Base-by-base conservation (phyloP, 148 eudicot genomes). In the Linanthus parryae region DNA sequence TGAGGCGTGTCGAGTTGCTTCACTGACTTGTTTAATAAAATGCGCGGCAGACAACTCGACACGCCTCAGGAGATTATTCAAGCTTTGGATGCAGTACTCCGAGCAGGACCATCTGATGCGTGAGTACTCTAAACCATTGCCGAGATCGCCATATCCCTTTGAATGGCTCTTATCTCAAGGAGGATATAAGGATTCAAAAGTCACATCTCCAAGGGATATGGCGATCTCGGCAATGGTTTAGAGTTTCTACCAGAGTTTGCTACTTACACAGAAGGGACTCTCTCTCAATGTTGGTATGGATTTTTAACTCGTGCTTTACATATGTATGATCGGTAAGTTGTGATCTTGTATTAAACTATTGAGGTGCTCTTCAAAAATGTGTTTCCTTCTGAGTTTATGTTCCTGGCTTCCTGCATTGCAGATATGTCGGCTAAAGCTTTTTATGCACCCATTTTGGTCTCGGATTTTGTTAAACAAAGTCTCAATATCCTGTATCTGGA, bases 181-280 rank as follows among this genome's bases (percentile, higher is more conserved):
- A 1, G 13, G 27, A 0, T 33, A 76, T 15, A 72, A 62, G n/a
- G n/a, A n/a, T 0, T 3, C 2, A 2, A n/a, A n/a, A n/a, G n/a
- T n/a, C n/a, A n/a, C n/a, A n/a, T n/a, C n/a, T n/a, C n/a, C n/a
- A n/a, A n/a, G n/a, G n/a, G 65, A 0, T 3, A 1, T 1, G 86
- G 81, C 12, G 38, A 43, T 2, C 80, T 86, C 16, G 84, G 72
- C 0, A 75, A 73, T 49, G 96, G 95, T 33, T 8, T 88, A 2
- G 71, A 79, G 99, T 0, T 92, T 75, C 26, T 92, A 84, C 52
- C 95, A 84, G 54, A 84, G 96, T 31, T 54, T 92, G 13, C 73
- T 91, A 1, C 95, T 96, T 19, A 82, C 99, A 3, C 96, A 92
- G 48, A 87, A 81, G 94, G 99, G 99, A 2, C 75, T 84, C 0